Evolutionary conservation across 2,329 filamentous ascomycete genomes (phyloP).

Genomic region (Fusarium denticulatum): DNA sequence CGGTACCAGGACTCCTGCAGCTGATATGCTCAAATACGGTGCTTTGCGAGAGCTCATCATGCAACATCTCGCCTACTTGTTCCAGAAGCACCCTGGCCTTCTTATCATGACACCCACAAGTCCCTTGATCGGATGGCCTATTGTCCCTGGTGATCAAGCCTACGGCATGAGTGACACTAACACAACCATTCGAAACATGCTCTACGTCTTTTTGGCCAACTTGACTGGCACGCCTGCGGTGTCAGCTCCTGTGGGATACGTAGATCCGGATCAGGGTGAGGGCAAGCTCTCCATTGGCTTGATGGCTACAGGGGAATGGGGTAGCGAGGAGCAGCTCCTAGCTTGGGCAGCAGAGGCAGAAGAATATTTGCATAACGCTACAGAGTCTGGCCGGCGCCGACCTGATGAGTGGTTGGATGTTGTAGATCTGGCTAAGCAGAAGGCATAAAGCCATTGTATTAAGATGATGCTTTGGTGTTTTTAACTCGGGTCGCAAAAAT

Average conservation of each 20-base stretch:
- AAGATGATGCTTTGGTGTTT: background rate
- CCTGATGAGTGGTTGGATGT: constrained; percentile 70
- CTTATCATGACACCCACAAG: constrained; percentile 82
- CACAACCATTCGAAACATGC: constrained; percentile 79
- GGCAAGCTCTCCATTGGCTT: constrained; percentile 70
- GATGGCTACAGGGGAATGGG: constrained; percentile 74
- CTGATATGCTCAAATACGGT: constrained; percentile 78
- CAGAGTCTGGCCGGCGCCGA: constrained; percentile 59
- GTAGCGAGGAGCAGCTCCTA: constrained; percentile 70
- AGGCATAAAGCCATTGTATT: background rate
- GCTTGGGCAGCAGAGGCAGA: constrained; percentile 69
- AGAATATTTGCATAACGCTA: constrained; percentile 60
- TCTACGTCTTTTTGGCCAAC: constrained; percentile 87
- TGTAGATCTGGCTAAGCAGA: constrained; percentile 46
- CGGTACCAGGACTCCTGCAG: constrained; percentile 69
- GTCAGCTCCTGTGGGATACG: constrained; percentile 79
- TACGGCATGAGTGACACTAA: constrained; percentile 82
- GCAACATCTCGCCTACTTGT: constrained; percentile 79
- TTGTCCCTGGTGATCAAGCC: constrained; percentile 64
- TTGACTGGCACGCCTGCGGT: constrained; percentile 81
- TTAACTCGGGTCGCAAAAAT: background rate
- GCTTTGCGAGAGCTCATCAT: constrained; percentile 80
- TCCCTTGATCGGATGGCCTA: constrained; percentile 79
- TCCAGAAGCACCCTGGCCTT: constrained; percentile 75
- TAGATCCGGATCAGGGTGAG: constrained; percentile 62